Conservation (phyloP, 257 asterid species). For the Linderniella brevidens region DNA sequence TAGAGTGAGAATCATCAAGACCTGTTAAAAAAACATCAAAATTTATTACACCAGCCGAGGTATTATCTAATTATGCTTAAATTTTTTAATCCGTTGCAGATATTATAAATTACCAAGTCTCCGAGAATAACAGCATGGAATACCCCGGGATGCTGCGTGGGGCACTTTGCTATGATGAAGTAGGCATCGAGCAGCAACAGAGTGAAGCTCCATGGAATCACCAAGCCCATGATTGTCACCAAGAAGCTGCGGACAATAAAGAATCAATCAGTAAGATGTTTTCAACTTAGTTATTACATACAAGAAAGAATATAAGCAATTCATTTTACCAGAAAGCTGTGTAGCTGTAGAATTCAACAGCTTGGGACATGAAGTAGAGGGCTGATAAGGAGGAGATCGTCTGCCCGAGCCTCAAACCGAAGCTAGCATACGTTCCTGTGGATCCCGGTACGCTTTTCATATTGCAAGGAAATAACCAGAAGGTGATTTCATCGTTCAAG, state of each 20-base stretch:
- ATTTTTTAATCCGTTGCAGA: too few species aligned
- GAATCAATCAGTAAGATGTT: slow-evolving; percentile 2
- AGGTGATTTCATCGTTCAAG: too few species aligned
- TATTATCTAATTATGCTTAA: too few species aligned
- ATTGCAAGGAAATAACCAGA: too few species aligned
- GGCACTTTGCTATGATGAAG: slow-evolving; percentile 31
- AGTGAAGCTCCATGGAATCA: slow-evolving; percentile 73
- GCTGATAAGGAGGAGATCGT: slow-evolving; percentile 42
- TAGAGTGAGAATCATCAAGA: slow-evolving; percentile 36
- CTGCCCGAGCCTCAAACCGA: slow-evolving; percentile 49
- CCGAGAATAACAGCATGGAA: slow-evolving; percentile 42
- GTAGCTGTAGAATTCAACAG: slow-evolving; percentile 53
- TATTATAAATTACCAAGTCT: slow-evolving; percentile 31
- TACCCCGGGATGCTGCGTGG: slow-evolving; percentile 33
- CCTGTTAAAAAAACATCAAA: slow-evolving; percentile 18
- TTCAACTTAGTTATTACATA: not conserved
- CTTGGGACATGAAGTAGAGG: slow-evolving; percentile 62
- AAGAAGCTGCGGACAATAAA: slow-evolving; percentile 29
- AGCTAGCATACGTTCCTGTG: slow-evolving; percentile 44
- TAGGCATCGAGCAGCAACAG: slow-evolving; percentile 51
- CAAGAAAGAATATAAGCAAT: not conserved
- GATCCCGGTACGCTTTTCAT: slow-evolving; percentile 42
- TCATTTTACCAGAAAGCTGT: slow-evolving; percentile 59
- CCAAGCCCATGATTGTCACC: slow-evolving; percentile 65
- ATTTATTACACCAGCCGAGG: too few species aligned